Evolutionary conservation across 768 basidiomycete genomes (phyloP).

Genomic region (Punctularia strigosozonata): DNA sequence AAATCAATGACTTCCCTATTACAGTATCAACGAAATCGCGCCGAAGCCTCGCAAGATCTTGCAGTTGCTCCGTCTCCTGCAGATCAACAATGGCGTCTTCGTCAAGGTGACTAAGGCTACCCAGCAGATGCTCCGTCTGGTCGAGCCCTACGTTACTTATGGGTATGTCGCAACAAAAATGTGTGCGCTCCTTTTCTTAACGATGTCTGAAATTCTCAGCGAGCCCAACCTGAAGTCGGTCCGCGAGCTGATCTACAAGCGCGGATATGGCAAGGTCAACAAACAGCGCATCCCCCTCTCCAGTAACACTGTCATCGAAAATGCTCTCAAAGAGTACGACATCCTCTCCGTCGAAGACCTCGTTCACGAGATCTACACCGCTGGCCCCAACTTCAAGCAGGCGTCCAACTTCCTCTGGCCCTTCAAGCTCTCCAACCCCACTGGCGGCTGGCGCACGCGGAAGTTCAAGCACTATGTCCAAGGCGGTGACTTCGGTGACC

Average conservation of each 20-base stretch:
- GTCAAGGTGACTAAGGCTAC: conserved; percentile 95
- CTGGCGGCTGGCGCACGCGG: conserved; percentile 92
- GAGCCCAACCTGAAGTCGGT: conserved; percentile 95
- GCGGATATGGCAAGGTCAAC: conserved; percentile 96
- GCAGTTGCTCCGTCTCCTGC: conserved; percentile 94
- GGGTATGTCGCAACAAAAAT: conserved; percentile 42
- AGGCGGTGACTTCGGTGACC: conserved; percentile 96
- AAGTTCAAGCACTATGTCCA: conserved; percentile 97
- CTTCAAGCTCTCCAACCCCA: conserved; percentile 99
- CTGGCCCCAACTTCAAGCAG: conserved; percentile 99
- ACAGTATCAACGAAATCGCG: conserved; percentile 98
- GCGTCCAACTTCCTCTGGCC: conserved; percentile 98
- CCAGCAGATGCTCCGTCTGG: conserved; percentile 93
- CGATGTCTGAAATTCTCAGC: conserved; percentile 24
- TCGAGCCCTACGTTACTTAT: conserved; percentile 96
- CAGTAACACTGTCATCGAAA: conserved; percentile 91
- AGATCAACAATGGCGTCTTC: conserved; percentile 99
- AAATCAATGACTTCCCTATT: conserved; percentile 1
- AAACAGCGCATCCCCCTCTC: conserved; percentile 94
- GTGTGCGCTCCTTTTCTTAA: background rate
- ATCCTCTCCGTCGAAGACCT: conserved; percentile 97
- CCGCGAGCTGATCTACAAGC: conserved; percentile 98
- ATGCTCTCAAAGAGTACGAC: conserved; percentile 81
- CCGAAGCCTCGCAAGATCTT: conserved; percentile 99
- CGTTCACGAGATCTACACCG: conserved; percentile 90